These are phyloP conservation scores for Phylloporus rhodoxanthus DNA, from an alignment of 768 basidiomycete species.

Conservation along the genomic window DNA sequence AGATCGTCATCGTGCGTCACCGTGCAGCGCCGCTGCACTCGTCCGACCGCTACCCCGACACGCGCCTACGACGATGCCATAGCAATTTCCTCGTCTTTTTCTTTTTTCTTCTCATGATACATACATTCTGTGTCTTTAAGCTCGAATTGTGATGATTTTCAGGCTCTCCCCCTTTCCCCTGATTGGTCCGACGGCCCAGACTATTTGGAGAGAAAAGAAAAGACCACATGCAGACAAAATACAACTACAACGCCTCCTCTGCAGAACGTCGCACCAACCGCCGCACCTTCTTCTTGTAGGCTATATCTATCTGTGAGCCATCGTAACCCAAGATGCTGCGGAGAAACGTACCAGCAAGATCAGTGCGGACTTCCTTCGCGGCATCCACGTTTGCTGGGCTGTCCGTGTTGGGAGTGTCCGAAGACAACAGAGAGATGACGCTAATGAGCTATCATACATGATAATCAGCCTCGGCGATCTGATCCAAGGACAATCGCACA, in stretches of 20 bases:
- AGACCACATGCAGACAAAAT: constrained; percentile 14
- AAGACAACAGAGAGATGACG: constrained; percentile 92
- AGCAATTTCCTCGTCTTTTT: too few relatives aligned
- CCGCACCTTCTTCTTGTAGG: constrained; percentile 94
- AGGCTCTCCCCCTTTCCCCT: too few relatives aligned
- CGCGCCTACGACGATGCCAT: too few relatives aligned
- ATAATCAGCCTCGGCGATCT: not conserved
- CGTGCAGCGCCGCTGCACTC: too few relatives aligned
- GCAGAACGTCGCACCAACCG: constrained; percentile 80
- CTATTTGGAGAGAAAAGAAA: constrained; percentile 6
- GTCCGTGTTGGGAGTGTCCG: constrained; percentile 84
- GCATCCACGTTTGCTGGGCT: constrained; percentile 97
- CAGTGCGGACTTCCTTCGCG: constrained; percentile 76
- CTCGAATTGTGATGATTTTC: too few relatives aligned
- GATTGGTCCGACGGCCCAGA: too few relatives aligned
- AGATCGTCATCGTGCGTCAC: too few relatives aligned
- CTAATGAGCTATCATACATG: constrained; percentile 69
- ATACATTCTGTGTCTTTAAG: too few relatives aligned
- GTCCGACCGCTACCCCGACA: too few relatives aligned
- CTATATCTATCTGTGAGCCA: constrained; percentile 35
- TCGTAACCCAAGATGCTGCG: not conserved
- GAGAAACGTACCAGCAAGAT: constrained; percentile 46
- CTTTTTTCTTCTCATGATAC: too few relatives aligned
- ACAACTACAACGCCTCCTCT: constrained; percentile 77
- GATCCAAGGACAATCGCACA: constrained; percentile 40